Base-by-base conservation (phyloP, 768 basidiomycete genomes). In the Phlebiopsis flavidoalba region DNA sequence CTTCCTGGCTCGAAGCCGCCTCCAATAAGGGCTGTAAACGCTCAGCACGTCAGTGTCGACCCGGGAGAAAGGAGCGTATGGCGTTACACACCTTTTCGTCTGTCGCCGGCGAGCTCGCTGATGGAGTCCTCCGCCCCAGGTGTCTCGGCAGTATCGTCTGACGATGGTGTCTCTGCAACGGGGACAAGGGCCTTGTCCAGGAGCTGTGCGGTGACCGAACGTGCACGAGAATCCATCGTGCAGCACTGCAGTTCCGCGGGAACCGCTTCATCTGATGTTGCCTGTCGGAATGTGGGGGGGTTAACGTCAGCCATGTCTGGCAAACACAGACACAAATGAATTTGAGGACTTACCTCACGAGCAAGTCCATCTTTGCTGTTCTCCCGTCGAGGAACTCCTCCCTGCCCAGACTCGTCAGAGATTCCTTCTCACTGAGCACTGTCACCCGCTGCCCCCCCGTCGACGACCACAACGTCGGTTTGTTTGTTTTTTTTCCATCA, bases 351-450 rank as follows among this genome's bases (percentile, higher is more conserved):
- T 66, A 91, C 91, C 89, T 80, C 48, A 85, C 83, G 58, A 92
- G 79, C 22, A 89, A 74, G 33, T 81, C 73, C 84, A 88, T 84
- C 74, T 82, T 85, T 57, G 78, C 76, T 58, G 85, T 79, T 66
- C 84, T 78, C 67, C 88, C 85, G 66, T 92, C 87, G 67, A 89
- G 79, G 66, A 93, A 73, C 71, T 91, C 90, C 57, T 91, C 89
- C 53, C 89, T 78, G 24, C 89, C 89, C 49, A 91, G 75, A 24
- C 72, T 80, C 62, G 85, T 87, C 71, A 91, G 70, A 17, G 83
- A 83, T 72, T 90, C 91, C 77, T 91, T 91, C 78, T 93, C 91
- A 51, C 79, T 81, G 6, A 85, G 73, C 53, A 93, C 83, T 5
- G 54, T 69, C 36, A 82, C 71, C 12, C n/a, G n/a, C n/a, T n/a